Evolutionary conservation across 1,284 basidiomycete species (phyloP), one percentile per base, ranked within the genome.

Genomic region (Veloboletus limbatus): DNA sequence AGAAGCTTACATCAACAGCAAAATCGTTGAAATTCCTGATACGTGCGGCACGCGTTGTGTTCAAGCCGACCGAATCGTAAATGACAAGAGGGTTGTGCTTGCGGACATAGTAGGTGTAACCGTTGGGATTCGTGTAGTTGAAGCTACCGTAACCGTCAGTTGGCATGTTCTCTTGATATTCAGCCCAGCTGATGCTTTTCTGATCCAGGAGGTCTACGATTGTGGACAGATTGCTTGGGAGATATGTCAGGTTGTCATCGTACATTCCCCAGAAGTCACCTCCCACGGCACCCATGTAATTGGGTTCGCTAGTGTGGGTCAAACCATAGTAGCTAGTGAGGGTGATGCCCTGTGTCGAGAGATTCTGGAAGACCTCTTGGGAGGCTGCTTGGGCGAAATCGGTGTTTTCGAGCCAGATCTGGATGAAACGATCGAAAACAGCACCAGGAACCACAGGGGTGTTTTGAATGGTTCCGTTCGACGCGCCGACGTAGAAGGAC

Each of bases 21-120:
- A 82, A 78, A 59, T 81, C 72, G 51, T 82, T 82, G 60, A 84
- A 85, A 66, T 83, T 86, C 41, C 82, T 75, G 47, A 80, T 74
- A 14, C 76, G 71, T 8, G 64, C 52, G 7, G 71, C 69, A 24
- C 81, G 77, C 0, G 64, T 55, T 1, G 71, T 49, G 26, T 71
- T 66, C 43, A 58, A 58, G 5, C 72, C 68, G 30, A 81, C 64
- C 0, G 74, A 75, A 61, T 83, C 70, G 62, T 64, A 77, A 49
- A 83, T 69, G 43, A 77, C 70, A 43, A 75, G 65, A 0, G 81
- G 80, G 62, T 84, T 80, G 65, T 82, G 79, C 62, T 82, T 82
- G 57, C 79, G 73, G 39, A 75, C 70, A 53, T 79, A 80, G 62
- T 75, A 78, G 13, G 72, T 72, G 55, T 77, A 72, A 14, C 53